These are phyloP conservation scores for Macrophomina tecta DNA, from an alignment of 2,329 filamentous ascomycete species.

Conservation along the genomic window DNA sequence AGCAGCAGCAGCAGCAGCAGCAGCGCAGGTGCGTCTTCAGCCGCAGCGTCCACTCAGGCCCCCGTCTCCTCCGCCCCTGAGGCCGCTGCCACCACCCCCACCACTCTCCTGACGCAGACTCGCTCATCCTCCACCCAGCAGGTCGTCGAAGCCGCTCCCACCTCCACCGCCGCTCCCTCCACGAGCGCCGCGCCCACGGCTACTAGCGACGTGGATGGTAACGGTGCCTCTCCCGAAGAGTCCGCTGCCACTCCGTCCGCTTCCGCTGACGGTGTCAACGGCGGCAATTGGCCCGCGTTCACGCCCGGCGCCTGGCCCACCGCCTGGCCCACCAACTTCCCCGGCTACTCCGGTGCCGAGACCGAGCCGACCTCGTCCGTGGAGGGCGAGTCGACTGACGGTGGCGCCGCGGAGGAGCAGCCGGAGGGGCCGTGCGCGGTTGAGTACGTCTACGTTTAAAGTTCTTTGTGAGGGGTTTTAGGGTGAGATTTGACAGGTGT, in stretches of 20 bases:
- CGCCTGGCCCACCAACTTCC: slow-evolving; percentile 7
- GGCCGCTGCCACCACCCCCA: slow-evolving; percentile 11
- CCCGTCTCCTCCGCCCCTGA: slow-evolving; percentile 16
- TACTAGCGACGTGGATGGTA: slow-evolving; percentile 5
- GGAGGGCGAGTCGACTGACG: slow-evolving; percentile 1
- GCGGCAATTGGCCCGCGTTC: slow-evolving; percentile 11
- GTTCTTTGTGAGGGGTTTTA: slow-evolving; percentile 4
- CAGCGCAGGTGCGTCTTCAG: slow-evolving; percentile 30
- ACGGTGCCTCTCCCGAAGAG: background rate
- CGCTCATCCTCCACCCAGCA: slow-evolving; percentile 20
- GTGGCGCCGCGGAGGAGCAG: background rate
- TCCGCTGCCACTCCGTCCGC: background rate
- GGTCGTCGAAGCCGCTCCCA: slow-evolving; percentile 18
- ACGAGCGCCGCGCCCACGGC: slow-evolving; percentile 22
- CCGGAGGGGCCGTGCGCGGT: slow-evolving; percentile 17
- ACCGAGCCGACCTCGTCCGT: background rate
- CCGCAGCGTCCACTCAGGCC: slow-evolving; percentile 27
- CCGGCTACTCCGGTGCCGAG: background rate
- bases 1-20: slow-evolving; percentile 24
- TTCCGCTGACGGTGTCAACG: background rate
- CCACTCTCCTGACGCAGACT: slow-evolving; percentile 27
- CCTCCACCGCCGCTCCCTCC: slow-evolving; percentile 15
- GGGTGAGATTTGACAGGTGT: background rate
- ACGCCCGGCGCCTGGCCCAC: slow-evolving; percentile 9
- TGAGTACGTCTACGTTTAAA: slow-evolving; percentile 22